Conservation (phyloP, 768 basidiomycete species). For the Tricholomella constricta region DNA sequence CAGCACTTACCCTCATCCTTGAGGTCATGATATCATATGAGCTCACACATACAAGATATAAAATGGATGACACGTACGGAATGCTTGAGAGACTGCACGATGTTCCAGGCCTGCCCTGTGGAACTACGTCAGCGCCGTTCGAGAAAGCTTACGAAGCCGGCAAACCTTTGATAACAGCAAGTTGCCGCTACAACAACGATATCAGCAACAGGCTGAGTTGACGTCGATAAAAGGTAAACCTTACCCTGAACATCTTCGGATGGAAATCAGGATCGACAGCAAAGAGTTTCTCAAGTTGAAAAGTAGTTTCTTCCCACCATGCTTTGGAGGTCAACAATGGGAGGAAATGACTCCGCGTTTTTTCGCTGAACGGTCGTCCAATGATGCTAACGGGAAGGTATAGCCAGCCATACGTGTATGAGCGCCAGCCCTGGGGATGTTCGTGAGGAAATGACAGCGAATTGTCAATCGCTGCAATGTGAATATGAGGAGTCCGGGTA, state of each 20-base stretch:
- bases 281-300: slow-evolving; percentile 73
- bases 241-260: slow-evolving; percentile 84
- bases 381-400: slow-evolving; percentile 85
- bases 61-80: slow-evolving; percentile 45
- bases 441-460: slow-evolving; percentile 91
- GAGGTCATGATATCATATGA: not conserved
- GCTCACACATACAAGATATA: not conserved
- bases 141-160: not conserved
- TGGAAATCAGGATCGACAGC: slow-evolving; percentile 85
- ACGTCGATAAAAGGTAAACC: slow-evolving; percentile 18
- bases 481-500: slow-evolving; percentile 74
- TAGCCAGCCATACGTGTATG: slow-evolving; percentile 88
- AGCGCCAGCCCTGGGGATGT: slow-evolving; percentile 77
- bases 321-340: slow-evolving; percentile 77
- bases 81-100: slow-evolving; percentile 82
- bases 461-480: slow-evolving; percentile 93
- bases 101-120: slow-evolving; percentile 82
- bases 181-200: slow-evolving; percentile 60
- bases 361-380: slow-evolving; percentile 82
- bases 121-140: not conserved
- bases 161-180: slow-evolving; percentile 85
- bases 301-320: slow-evolving; percentile 92
- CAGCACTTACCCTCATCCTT: slow-evolving; percentile 70
- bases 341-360: slow-evolving; percentile 80
- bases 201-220: slow-evolving; percentile 1